phyloP scores from a whole-genome alignment of 2,329 filamentous ascomycete species.

The Monosporascus sp. region DNA sequence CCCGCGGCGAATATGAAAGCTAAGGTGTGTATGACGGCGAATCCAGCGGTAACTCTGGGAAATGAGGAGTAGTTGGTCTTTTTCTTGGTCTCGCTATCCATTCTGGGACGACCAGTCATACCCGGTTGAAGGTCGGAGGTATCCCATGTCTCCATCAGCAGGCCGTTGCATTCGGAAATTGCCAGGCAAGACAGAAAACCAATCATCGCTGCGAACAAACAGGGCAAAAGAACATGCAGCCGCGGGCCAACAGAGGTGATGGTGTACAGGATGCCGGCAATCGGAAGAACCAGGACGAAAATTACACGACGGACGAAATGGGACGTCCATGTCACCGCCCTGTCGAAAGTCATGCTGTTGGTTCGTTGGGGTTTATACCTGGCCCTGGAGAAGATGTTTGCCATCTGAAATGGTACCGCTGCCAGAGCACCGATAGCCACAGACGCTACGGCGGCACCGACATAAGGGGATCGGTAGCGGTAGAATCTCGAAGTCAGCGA shows the following conservation, averaged over 20 bases:
- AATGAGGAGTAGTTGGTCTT: slow-evolving; percentile 71
- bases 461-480: slow-evolving; percentile 54
- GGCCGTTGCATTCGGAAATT: slow-evolving; percentile 68
- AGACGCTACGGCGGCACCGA: slow-evolving; percentile 61
- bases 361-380: slow-evolving; percentile 53
- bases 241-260: slow-evolving; percentile 58
- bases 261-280: slow-evolving; percentile 63
- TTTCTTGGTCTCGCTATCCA: slow-evolving; percentile 33
- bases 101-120: slow-evolving; percentile 53
- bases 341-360: slow-evolving; percentile 62
- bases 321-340: slow-evolving; percentile 62
- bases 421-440: slow-evolving; percentile 64
- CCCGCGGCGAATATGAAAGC: slow-evolving; percentile 65
- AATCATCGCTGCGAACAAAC: slow-evolving; percentile 58
- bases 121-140: slow-evolving; percentile 73
- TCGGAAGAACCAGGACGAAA: slow-evolving; percentile 62
- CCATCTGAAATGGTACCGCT: slow-evolving; percentile 69
- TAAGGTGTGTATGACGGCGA: slow-evolving; percentile 64
- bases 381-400: slow-evolving; percentile 61
- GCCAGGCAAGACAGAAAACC: slow-evolving; percentile 69
- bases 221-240: slow-evolving; percentile 56
- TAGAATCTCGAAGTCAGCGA: slow-evolving; percentile 67
- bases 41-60: slow-evolving; percentile 65
- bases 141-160: slow-evolving; percentile 78
- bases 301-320: slow-evolving; percentile 63